Evolutionary conservation across 2,329 filamentous ascomycete genomes (phyloP).

Genomic region (Aspergillus tubingensis): DNA sequence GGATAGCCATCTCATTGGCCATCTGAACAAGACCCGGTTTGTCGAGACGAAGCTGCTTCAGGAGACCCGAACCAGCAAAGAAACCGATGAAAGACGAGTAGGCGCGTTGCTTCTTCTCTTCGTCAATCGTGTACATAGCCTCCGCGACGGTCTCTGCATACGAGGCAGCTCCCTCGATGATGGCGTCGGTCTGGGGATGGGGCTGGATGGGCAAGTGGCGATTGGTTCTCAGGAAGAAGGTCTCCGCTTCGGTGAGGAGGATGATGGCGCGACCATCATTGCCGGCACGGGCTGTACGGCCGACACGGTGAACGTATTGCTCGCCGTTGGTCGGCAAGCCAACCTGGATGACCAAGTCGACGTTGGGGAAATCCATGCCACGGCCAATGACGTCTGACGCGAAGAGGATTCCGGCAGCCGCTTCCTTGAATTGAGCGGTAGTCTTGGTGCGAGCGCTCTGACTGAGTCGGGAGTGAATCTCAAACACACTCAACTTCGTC

Average conservation of each 20-base stretch:
- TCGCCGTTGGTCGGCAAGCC: constrained; percentile 54
- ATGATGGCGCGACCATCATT: constrained; percentile 57
- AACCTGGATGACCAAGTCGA: constrained; percentile 51
- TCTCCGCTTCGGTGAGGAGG: constrained; percentile 54
- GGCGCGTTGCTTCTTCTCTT: constrained; percentile 37
- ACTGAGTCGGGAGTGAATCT: constrained; percentile 76
- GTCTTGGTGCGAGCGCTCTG: constrained; percentile 69
- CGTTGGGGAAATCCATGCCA: constrained; percentile 55
- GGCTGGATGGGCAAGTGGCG: constrained; percentile 53
- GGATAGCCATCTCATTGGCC: constrained; percentile 40
- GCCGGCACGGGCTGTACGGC: constrained; percentile 66
- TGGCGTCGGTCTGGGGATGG: constrained; percentile 45
- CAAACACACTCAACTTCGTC: constrained; percentile 45
- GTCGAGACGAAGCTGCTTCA: constrained; percentile 36
- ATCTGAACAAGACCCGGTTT: constrained; percentile 37
- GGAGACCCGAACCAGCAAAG: constrained; percentile 35
- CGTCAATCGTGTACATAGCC: constrained; percentile 33
- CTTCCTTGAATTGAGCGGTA: constrained; percentile 37
- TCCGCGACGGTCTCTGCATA: constrained; percentile 33
- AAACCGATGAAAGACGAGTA: constrained; percentile 42
- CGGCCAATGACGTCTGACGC: constrained; percentile 52
- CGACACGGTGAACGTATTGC: constrained; percentile 52
- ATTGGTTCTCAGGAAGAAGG: constrained; percentile 54
- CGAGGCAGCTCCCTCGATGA: constrained; percentile 38
- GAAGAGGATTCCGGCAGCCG: constrained; percentile 52